A percentile compares a stretch with the other conserved stretches of the same genome.
These are phyloP conservation scores for Annona cherimola DNA, from an alignment of 164 flowering plant genomes.

Conservation along the genomic window DNA sequence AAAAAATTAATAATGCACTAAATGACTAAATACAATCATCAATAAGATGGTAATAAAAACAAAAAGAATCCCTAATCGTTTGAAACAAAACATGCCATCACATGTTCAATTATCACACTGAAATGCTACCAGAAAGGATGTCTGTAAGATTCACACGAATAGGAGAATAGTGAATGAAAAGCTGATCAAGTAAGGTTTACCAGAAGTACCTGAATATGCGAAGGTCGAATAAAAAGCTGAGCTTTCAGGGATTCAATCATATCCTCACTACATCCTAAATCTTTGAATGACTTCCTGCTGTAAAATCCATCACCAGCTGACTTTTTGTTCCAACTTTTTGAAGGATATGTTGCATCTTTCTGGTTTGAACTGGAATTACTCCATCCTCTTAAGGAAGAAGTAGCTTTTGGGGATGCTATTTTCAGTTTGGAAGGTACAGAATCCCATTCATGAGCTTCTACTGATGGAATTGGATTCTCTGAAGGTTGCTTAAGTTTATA, in stretches of 20 bases:
- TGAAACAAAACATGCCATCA: not conserved
- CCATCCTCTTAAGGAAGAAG: slow-evolving; percentile 50
- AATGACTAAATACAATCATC: not conserved
- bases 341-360: slow-evolving; percentile 16
- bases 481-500: not conserved
- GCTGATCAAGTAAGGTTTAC: not conserved
- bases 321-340: slow-evolving; percentile 17
- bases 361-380: slow-evolving; percentile 25
- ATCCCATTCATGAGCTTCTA: slow-evolving; percentile 14
- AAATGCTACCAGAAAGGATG: not conserved
- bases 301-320: slow-evolving; percentile 46
- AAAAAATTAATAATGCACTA: not conserved
- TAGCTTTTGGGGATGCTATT: slow-evolving; percentile 23
- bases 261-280: slow-evolving; percentile 60
- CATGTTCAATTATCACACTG: not conserved
- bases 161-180: not conserved
- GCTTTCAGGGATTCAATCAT: slow-evolving; percentile 57
- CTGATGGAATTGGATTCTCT: slow-evolving; percentile 3
- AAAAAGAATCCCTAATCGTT: not conserved
- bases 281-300: slow-evolving; percentile 61
- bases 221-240: slow-evolving; percentile 54
- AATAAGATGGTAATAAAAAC: not conserved
- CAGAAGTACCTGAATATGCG: slow-evolving; percentile 81
- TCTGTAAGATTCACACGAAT: not conserved
- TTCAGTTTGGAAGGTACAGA: slow-evolving; percentile 7